phyloP scores from a whole-genome alignment of 345 rosid species.

The Moringa oleifera region DNA sequence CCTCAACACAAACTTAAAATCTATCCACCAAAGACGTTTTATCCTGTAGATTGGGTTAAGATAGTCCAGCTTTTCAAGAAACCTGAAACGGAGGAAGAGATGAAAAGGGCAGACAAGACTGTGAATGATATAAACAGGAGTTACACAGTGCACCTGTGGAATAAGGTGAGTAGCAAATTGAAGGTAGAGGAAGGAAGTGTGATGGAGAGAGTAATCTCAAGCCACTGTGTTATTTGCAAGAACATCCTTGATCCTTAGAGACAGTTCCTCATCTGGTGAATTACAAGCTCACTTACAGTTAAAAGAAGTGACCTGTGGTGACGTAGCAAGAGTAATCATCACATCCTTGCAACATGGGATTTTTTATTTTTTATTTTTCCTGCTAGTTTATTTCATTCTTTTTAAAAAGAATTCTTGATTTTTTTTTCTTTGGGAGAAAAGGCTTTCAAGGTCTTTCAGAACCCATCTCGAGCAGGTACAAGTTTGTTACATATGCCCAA shows the following conservation, averaged over 20 bases:
- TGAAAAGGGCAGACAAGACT: slow-evolving; percentile 34
- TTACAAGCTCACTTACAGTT: too few relatives aligned
- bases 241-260: slow-evolving; percentile 19
- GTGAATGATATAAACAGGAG: slow-evolving; percentile 26
- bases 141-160: slow-evolving; percentile 52
- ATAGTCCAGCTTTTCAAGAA: slow-evolving; percentile 50
- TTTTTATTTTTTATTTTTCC: too few relatives aligned
- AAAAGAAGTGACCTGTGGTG: too few relatives aligned
- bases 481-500: too few relatives aligned
- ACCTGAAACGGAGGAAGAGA: slow-evolving; percentile 33
- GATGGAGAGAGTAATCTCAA: slow-evolving; percentile 34
- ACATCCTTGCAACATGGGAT: too few relatives aligned
- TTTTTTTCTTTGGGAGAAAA: too few relatives aligned
- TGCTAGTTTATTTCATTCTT: too few relatives aligned
- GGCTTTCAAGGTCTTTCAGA: too few relatives aligned
- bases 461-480: too few relatives aligned
- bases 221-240: slow-evolving; percentile 38
- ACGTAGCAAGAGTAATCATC: too few relatives aligned
- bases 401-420: too few relatives aligned
- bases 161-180: slow-evolving; percentile 36
- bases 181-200: slow-evolving; percentile 47
- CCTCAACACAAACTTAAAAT: slow-evolving; percentile 41
- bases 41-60: slow-evolving; percentile 56
- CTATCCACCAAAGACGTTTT: slow-evolving; percentile 44
- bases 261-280: background rate